Evolutionary conservation across 768 basidiomycete genomes (phyloP).

Genomic region (Coprinopsis cinerea): DNA sequence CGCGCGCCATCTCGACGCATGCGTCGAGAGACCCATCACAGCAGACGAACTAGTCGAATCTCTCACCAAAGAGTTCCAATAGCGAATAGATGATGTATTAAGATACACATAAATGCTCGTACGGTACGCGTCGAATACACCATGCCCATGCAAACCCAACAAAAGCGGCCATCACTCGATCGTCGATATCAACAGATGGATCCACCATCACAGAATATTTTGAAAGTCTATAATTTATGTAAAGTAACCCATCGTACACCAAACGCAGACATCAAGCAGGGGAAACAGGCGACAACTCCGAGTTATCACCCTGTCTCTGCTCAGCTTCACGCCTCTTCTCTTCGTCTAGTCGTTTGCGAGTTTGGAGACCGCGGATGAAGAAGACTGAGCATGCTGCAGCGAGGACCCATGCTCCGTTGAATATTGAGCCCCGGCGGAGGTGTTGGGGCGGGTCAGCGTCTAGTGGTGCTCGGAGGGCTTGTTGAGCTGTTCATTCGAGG

Average conservation of each 20-base stretch:
- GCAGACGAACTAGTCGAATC: constrained; percentile 44
- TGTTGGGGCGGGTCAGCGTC: constrained; percentile 65
- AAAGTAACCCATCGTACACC: no score
- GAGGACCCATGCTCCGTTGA: constrained; percentile 52
- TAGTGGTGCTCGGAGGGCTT: constrained; percentile 58
- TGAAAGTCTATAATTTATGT: no score
- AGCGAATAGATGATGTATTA: no score
- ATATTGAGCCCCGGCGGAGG: constrained; percentile 63
- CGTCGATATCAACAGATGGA: no score
- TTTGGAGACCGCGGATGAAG: constrained; percentile 55
- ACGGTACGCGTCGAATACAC: no score
- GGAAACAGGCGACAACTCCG: background rate
- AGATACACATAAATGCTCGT: no score
- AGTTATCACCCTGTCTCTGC: constrained; percentile 2
- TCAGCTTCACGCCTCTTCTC: constrained; percentile 27
- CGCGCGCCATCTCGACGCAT: constrained; percentile 47
- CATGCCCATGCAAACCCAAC: no score
- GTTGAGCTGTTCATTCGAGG: constrained; percentile 39
- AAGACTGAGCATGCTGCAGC: constrained; percentile 36
- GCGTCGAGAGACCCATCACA: constrained; percentile 41
- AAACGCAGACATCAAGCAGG: no score
- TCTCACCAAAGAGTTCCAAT: constrained; percentile 29
- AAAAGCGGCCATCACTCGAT: no score
- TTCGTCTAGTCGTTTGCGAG: constrained; percentile 57
- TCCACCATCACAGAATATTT: no score